A percentile compares a stretch with the other conserved stretches of the same genome.
phyloP scores from a whole-genome alignment of 1,284 basidiomycete species.

The Coniferiporia sulphurascens region DNA sequence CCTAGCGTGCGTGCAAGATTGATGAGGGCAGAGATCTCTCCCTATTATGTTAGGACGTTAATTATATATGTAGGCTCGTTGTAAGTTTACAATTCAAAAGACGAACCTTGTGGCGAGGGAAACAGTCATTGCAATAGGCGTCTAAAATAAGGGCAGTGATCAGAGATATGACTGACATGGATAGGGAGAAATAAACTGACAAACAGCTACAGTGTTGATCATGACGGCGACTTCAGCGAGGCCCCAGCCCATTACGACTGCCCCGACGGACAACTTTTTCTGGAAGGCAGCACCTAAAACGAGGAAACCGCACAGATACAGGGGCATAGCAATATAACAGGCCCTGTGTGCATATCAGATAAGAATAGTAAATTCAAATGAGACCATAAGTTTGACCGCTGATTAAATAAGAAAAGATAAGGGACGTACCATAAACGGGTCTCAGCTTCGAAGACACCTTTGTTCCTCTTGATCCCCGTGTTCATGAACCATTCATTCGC shows the following conservation, averaged over 20 bases:
- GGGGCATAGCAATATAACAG: slow-evolving; percentile 55
- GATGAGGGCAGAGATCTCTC: slow-evolving; percentile 55
- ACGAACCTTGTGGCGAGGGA: slow-evolving; percentile 44
- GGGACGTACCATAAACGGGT: slow-evolving; percentile 54
- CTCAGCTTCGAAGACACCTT: slow-evolving; percentile 70
- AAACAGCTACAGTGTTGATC: slow-evolving; percentile 63
- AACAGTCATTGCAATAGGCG: slow-evolving; percentile 44
- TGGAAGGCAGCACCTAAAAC: slow-evolving; percentile 55
- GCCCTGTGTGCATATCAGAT: slow-evolving; percentile 37
- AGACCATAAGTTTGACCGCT: not conserved
- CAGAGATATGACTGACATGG: not conserved
- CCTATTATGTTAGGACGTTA: slow-evolving; percentile 27
- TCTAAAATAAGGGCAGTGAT: slow-evolving; percentile 20
- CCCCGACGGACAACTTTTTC: slow-evolving; percentile 49
- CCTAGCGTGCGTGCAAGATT: slow-evolving; percentile 55
- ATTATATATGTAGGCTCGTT: not conserved
- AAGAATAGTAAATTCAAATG: not conserved
- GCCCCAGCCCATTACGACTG: slow-evolving; percentile 64
- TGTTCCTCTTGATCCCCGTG: slow-evolving; percentile 49
- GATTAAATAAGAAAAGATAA: not conserved
- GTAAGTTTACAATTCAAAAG: not conserved
- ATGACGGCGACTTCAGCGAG: slow-evolving; percentile 56
- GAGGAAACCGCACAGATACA: slow-evolving; percentile 63
- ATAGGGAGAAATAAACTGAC: slow-evolving; percentile 30
- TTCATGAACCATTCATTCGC: slow-evolving; percentile 65